Evolutionary conservation across 2,329 filamentous ascomycete species (phyloP).

Genomic region (Neofusicoccum cordaticola): DNA sequence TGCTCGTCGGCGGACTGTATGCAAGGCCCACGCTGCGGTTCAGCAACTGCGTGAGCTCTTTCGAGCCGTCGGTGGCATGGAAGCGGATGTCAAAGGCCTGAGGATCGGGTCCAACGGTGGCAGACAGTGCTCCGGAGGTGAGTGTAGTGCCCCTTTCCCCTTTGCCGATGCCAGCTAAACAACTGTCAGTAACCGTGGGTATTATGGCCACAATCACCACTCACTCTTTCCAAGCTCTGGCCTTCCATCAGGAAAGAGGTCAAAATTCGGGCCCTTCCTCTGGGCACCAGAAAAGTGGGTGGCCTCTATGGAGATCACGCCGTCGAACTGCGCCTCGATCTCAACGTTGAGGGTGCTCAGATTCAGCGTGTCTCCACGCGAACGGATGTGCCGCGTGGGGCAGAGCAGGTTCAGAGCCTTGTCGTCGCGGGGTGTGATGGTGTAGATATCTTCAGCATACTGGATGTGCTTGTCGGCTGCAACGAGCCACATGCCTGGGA

Average conservation of each 20-base stretch:
- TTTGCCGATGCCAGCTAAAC: constrained; percentile 38
- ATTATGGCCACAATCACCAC: constrained; percentile 22
- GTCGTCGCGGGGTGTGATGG: constrained; percentile 44
- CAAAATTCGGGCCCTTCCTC: constrained; percentile 55
- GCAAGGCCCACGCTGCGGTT: constrained; percentile 58
- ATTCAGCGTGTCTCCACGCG: constrained; percentile 57
- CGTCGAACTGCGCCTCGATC: constrained; percentile 56
- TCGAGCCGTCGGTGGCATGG: constrained; percentile 49
- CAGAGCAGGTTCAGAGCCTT: constrained; percentile 56
- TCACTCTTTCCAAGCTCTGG: constrained; percentile 29
- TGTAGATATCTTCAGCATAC: constrained; percentile 65
- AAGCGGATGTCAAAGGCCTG: constrained; percentile 58
- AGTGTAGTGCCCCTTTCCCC: constrained; percentile 48
- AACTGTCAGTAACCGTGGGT: background rate
- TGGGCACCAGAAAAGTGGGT: constrained; percentile 57
- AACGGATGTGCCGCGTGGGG: constrained; percentile 55
- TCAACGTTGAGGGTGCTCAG: constrained; percentile 56
- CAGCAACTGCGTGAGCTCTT: constrained; percentile 54
- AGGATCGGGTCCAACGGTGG: constrained; percentile 48
- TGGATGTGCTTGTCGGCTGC: constrained; percentile 60
- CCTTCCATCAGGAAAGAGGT: constrained; percentile 54
- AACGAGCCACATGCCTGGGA: constrained; percentile 60
- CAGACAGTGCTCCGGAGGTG: constrained; percentile 51
- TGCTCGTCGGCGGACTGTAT: constrained; percentile 54
- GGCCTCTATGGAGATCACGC: constrained; percentile 58